Base-by-base conservation (phyloP, 768 basidiomycete genomes). In the Lactarius tabidus region DNA sequence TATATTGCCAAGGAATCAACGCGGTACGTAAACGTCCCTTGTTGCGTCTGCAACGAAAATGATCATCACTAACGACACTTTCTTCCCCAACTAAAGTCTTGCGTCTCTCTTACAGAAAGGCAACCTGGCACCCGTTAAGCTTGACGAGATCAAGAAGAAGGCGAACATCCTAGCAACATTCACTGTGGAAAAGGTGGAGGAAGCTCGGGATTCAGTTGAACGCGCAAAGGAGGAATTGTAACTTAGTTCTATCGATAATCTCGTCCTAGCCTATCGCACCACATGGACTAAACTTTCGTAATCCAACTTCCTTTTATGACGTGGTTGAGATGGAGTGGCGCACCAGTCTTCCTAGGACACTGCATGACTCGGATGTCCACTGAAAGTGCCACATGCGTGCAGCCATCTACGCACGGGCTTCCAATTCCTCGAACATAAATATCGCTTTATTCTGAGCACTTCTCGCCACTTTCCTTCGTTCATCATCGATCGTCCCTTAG, bases 121-220 rank as follows among this genome's bases (percentile, higher is more conserved):
- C 57, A 86, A 80, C n/a, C 79, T 98, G 51, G 81, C 89, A 9
- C 81, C 84, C 0, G 76, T 81, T 48, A 98, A 98, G 78, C 77
- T 95, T 51, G 97, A 99, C 73, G 94, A 98, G 78, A 87, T 98
- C 73, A 90, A 92, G 77, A 83, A 91, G 74, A 98, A 96, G 79
- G 82, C 85, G 60, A 98, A 98, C 79, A 84, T 98, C 70, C 82
- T 94, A 56, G 74, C 77, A 18, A 84, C 89, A 0, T 93, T 93
- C 64, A 72, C 73, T 33, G 72, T 61, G 10, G 69, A 77, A 59
- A 75, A 77, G 67, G 71, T 68, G 14, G 72, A 68, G 43, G 73
- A 75, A 66, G 72, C 62, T 18, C 70, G 74, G 70, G 73, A 71
- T 48, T 61, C 60, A 2, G 62, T 72, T 20, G 69, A 63, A 48